These are phyloP conservation scores for Pythium apleroticum DNA, from an alignment of 352 stramenopile species.

Conservation along the genomic window DNA sequence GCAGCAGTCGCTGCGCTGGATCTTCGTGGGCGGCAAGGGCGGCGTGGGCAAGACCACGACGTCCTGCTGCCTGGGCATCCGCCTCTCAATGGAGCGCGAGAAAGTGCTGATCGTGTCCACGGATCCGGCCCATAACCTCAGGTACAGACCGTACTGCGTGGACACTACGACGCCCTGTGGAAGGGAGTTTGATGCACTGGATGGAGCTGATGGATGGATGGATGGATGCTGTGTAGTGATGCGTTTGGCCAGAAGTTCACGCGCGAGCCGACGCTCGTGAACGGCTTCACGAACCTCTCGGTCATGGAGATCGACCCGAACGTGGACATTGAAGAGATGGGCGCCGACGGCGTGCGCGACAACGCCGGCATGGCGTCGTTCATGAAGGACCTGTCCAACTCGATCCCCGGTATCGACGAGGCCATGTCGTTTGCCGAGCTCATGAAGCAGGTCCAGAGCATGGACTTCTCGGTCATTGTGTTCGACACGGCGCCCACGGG, in stretches of 20 bases:
- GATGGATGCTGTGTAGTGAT: slow-evolving; percentile 91
- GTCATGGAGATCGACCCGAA: slow-evolving; percentile 99
- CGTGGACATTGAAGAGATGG: slow-evolving; percentile 85
- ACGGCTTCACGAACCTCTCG: slow-evolving; percentile 97
- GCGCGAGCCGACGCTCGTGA: slow-evolving; percentile 95
- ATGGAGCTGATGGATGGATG: not conserved
- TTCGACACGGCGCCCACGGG: slow-evolving; percentile 98
- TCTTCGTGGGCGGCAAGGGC: slow-evolving; percentile 96
- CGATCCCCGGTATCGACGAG: slow-evolving; percentile 98
- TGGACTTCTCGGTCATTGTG: slow-evolving; percentile 98
- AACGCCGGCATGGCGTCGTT: slow-evolving; percentile 92
- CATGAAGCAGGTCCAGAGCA: slow-evolving; percentile 97
- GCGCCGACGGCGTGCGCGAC: slow-evolving; percentile 75
- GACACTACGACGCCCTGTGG: too few species aligned
- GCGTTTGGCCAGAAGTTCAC: slow-evolving; percentile 99
- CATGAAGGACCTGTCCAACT: slow-evolving; percentile 97
- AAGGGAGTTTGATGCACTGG: not conserved
- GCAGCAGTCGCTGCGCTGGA: slow-evolving; percentile 90
- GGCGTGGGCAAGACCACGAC: slow-evolving; percentile 97
- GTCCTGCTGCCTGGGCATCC: slow-evolving; percentile 96
- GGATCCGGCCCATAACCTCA: slow-evolving; percentile 99
- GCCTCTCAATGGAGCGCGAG: slow-evolving; percentile 87
- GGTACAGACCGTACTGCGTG: slow-evolving; percentile 35
- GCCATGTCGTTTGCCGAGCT: slow-evolving; percentile 99
- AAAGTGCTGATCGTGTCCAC: slow-evolving; percentile 99